Base-by-base conservation (phyloP, 169 alveolate species). In the Eimeria brunetti region DNA sequence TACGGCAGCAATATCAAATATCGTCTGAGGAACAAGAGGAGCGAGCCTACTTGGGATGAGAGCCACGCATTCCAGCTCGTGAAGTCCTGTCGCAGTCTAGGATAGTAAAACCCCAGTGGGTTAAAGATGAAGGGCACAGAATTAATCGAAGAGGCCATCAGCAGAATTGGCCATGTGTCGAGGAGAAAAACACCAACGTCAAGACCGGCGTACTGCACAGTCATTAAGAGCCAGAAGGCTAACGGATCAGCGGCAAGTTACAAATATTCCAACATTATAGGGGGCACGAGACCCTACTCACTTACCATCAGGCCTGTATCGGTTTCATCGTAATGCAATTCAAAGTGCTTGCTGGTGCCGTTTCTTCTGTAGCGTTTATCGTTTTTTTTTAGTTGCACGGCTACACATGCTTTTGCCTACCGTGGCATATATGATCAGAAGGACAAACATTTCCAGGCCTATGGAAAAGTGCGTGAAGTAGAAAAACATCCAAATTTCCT, bases 41-140 rank as follows among this genome's bases (percentile, higher is more conserved):
- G 24, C 49, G 20, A 2, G 3, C 96, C 38, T 92, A 92, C 96
- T 49, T 78, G 88, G 56, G 96, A 92, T 2, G 96, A 81, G 88
- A 92, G 73, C 96, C 96, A 92, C 27, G 89, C 33, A 51, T 88
- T 80, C 96, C 96, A 92, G 92, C 88, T 83, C 49, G 93, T 53
- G 81, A 92, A 80, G 78, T 92, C 96, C 46, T 92, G 92, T 6
- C 89, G 88, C 67, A 92, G 69, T 16, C 96, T 80, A 7, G 96
- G 96, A 36, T 92, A 92, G 96, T 92, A 93, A 62, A 93, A 64
- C 8, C 96, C 96, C 60, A 93, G 53, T 7, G 96, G 96, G 76
- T 93, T 93, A 69, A 69, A 93, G 89, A 93, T 53, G 94, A 84
- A 84, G 49, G 96, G 96, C 24, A 93, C 96, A 67, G 73, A 84